A percentile compares a stretch with the other conserved stretches of the same genome.
phyloP scores from a whole-genome alignment of 306 rosid species.

The Quercus agrifolia region DNA sequence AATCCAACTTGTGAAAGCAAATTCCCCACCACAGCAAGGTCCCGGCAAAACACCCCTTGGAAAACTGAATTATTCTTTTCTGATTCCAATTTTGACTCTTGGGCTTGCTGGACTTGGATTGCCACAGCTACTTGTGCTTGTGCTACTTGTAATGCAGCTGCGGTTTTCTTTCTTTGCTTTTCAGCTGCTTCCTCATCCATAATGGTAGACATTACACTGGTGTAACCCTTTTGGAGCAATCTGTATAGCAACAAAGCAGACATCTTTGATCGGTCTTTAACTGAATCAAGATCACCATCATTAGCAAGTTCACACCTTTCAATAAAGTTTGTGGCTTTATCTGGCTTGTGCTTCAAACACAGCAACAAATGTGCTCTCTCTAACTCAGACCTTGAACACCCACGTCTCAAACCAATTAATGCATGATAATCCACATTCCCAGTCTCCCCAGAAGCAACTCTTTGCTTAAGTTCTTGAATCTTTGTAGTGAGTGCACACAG shows the following conservation, averaged over 20 bases:
- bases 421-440: conserved; percentile 75
- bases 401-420: conserved; percentile 74
- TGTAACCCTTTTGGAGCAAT: conserved; percentile 86
- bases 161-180: conserved; percentile 59
- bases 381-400: conserved; percentile 83
- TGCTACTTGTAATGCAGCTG: conserved; percentile 49
- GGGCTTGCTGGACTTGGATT: conserved; percentile 42
- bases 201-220: conserved; percentile 52
- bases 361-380: conserved; percentile 79
- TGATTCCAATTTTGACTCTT: conserved; percentile 27
- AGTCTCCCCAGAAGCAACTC: conserved; percentile 69
- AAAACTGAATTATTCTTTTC: conserved; percentile 35
- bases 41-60: conserved; percentile 94
- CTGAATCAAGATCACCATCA: conserved; percentile 64
- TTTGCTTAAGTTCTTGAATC: conserved; percentile 61
- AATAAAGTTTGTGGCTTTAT: conserved; percentile 60
- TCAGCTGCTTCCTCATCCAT: conserved; percentile 75
- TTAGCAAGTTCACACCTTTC: conserved; percentile 79
- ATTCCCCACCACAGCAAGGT: conserved; percentile 73
- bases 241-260: conserved; percentile 69
- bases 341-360: conserved; percentile 79
- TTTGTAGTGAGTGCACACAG: conserved; percentile 58
- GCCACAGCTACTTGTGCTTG: conserved; percentile 17
- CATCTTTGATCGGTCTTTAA: conserved; percentile 78
- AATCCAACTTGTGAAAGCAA: conserved; percentile 72